Evolutionary conservation across 495 filamentous ascomycete genomes (phyloP).

Genomic region (Rostrohypoxylon terebratum): DNA sequence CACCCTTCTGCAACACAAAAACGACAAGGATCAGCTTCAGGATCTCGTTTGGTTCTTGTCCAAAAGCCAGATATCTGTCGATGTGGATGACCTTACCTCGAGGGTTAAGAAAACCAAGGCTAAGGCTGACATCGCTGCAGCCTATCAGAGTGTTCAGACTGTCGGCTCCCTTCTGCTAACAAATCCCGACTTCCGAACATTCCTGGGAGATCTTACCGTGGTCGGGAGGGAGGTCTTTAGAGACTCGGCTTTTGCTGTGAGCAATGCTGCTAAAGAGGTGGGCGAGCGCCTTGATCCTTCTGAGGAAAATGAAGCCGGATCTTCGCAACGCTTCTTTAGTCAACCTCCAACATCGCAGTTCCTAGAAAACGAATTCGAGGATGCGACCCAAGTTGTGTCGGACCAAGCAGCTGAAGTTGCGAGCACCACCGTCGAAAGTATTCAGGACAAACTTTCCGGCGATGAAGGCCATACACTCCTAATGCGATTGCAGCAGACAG

Average conservation of each 20-base stretch:
- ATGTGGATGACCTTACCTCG: conserved; percentile 72
- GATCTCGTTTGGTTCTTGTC: conserved; percentile 89
- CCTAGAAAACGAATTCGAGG: conserved; percentile 68
- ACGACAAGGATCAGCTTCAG: conserved; percentile 85
- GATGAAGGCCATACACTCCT: conserved; percentile 78
- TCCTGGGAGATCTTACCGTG: conserved; percentile 83
- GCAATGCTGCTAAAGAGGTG: conserved; percentile 75
- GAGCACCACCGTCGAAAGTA: conserved; percentile 71
- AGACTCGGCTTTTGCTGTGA: conserved; percentile 84
- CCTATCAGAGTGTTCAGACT: conserved; percentile 84
- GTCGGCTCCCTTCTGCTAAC: conserved; percentile 85
- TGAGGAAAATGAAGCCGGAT: conserved; percentile 64
- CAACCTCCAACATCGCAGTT: conserved; percentile 68
- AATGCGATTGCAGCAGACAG: conserved; percentile 77
- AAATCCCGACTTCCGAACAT: conserved; percentile 89
- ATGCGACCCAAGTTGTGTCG: conserved; percentile 72
- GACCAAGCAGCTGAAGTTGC: conserved; percentile 74
- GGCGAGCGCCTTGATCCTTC: conserved; percentile 78
- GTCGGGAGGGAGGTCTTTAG: conserved; percentile 87
- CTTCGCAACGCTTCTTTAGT: conserved; percentile 65
- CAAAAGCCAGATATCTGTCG: conserved; percentile 75
- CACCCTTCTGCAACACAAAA: conserved; percentile 82
- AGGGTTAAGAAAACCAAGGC: conserved; percentile 73
- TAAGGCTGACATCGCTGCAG: conserved; percentile 82
- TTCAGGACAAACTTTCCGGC: conserved; percentile 74